Evolutionary conservation across 371 early-diverging fungal genomes (phyloP), one percentile per base, ranked within the genome.

Genomic region (Mucor velutinosus): DNA sequence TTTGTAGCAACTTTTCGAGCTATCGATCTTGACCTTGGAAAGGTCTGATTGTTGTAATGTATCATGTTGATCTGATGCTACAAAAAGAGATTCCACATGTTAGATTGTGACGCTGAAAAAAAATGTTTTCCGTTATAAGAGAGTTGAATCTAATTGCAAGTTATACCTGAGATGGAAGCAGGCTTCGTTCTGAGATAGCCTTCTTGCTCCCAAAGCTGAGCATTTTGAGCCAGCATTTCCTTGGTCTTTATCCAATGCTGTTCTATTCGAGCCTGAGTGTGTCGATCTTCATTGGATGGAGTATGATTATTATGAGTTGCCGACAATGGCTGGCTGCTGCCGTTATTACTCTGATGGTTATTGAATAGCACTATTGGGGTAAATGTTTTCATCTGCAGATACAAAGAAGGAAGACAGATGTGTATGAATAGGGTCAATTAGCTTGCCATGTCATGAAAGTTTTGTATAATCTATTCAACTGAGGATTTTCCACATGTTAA

Each of bases 211-310:
- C 82, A 82, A 14, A 79, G 29, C 37, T 70, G 67, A 7, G 82
- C 80, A 58, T 82, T 82, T 12, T 69, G 62, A 33, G 76, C 64
- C 11, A 82, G 58, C 74, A 77, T 76, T 37, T 71, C 67, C n/a
- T 30, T 65, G 29, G 71, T 78, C 41, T 71, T 76, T 43, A 62
- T 57, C 25, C 70, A 70, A 63, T 82, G 76, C 41, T 71, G 62
- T 17, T 82, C 74, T 23, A 53, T 53, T 21, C 23, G 23, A 53
- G 53, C 25, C 27, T 53, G 53, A 12, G 53, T 53, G 15, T 53
- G 25, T 7, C 15, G 53, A 53, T 53, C 53, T 27, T 53, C 53
- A 53, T 53, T 53, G 53, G 53, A 53, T 53, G 27, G 53, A 53
- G 27, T 53, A 27, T 53, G 12, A 53, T 53, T 53, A 15, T 53